Base-by-base conservation (phyloP, 495 filamentous ascomycete genomes). In the Xanthoparmelia taractica region DNA sequence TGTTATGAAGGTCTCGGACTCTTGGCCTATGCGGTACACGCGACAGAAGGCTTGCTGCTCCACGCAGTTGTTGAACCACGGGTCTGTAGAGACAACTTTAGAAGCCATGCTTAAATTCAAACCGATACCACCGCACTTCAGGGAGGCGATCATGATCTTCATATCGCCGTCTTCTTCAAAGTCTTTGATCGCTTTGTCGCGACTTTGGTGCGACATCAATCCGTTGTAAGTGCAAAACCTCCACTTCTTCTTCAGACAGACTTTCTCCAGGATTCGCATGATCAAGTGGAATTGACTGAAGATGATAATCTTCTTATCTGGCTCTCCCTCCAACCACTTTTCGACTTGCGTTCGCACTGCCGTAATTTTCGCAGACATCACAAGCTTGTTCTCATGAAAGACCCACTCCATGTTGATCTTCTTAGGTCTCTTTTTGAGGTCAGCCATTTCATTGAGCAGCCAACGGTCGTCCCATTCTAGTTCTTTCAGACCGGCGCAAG, bases 21-120 rank as follows among this genome's bases (percentile, higher is more conserved):
- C 58, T 58, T 91, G 86, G 0, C 87, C 86, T 25, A 87, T 86
- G 6, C 86, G 78, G 60, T 79, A 82, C 10, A 88, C 74, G 0
- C 86, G 81, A 37, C 79, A 83, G 66, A 87, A 87, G 0, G 87
- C 87, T 79, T 79, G 76, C 57, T 75, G 63, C 59, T 79, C 74
- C 0, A 75, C 55, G 36, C 72, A 69, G 41, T 73, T 74, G 59
- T 87, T 87, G 82, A 82, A 88, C 83, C 83, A 87, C 0, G 80
- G 74, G 60, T 87, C 85, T 0, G 85, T 59, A 2, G 79, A 73
- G 20, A 86, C 80, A 54, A 85, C 82, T 38, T 83, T 78, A 58
- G 81, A 84, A 0, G 83, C 84, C 52, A 54, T 15, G 23, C 17
- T 5, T 52, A 48, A 17, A 38, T 57, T 63, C 52, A 57, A 58